Evolutionary conservation across 805 yeast genomes (phyloP), one percentile per base, ranked within the genome.

Genomic region (Komagataella ulmi): DNA sequence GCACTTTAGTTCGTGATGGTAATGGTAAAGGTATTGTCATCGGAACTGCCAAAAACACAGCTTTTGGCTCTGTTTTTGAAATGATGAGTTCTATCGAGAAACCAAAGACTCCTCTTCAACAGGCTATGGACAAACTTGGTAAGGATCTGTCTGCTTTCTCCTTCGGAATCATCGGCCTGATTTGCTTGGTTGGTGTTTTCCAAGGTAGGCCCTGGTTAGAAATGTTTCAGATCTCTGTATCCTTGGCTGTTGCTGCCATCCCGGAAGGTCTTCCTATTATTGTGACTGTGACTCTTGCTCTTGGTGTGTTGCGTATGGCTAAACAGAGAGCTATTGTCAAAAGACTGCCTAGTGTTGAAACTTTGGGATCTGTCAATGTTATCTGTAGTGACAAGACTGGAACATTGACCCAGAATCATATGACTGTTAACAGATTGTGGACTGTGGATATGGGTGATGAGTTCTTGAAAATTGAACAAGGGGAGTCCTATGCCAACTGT

Each of bases 231-330:
- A 89, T 93, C 53, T 88, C 97, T 1, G 99, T 93, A 7, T 89
- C 97, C 1, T 74, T 93, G 55, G 99, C 99, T 2, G 99, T 93
- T 17, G 99, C 99, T 50, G 99, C 99, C 3, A 93, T 93, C 59
- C 99, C 99, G 4, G 99, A 93, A 68, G 99, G 99, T 51, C 76
- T 93, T 58, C 99, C 99, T 0, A 93, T 93, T 60, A 93, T 93
- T 65, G 99, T 93, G 45, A 91, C 99, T 5, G 99, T 93, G 7
- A 93, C 99, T 0, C 73, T 93, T 56, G 99, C 99, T 0, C 73
- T 93, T 19, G 99, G 99, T 49, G 99, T 93, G 47, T 73, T 93
- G 58, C 77, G 98, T 69, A 93, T 93, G 99, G 97, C 99, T 5
- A 81, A 80, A 51, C 83, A 89, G 59, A 86, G 85, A 60, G 99